Evolutionary conservation across 2,329 filamentous ascomycete genomes (phyloP).

Genomic region (Xylariaceae sp.): DNA sequence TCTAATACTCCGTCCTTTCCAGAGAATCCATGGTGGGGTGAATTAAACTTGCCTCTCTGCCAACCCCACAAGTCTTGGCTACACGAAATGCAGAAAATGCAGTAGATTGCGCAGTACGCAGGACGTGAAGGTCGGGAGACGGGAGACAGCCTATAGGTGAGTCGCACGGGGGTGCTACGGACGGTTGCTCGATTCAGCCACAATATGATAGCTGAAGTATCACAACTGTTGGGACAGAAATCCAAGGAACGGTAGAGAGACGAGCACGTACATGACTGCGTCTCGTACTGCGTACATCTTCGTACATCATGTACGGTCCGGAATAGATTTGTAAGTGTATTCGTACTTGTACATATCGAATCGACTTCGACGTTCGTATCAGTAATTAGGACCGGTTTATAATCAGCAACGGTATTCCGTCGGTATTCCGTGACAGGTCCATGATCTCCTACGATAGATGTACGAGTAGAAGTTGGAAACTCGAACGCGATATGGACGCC

Average conservation of each 20-base stretch:
- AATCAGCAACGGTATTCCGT: no score
- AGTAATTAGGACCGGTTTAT: no score
- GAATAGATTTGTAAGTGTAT: no score
- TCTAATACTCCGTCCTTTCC: no score
- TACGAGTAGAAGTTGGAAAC: no score
- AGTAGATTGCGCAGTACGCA: constrained; percentile 8
- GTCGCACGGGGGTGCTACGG: neutral
- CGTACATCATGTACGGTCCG: no score
- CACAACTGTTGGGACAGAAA: neutral
- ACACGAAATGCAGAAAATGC: constrained; percentile 13
- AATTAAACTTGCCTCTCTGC: constrained; percentile 10
- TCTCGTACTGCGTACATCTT: no score
- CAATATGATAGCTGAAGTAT: neutral
- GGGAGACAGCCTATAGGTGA: constrained; percentile 14
- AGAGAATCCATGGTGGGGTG: constrained; percentile 4
- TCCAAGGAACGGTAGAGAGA: neutral
- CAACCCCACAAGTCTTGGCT: constrained; percentile 9
- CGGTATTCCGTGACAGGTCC: no score
- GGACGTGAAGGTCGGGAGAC: neutral
- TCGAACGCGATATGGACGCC: no score
- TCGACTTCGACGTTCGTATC: no score
- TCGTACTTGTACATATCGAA: no score
- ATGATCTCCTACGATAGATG: no score
- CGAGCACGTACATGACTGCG: neutral
- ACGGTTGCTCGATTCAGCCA: neutral